Base-by-base conservation (phyloP, 1,284 basidiomycete genomes). In the Phellinidium pouzarii region DNA sequence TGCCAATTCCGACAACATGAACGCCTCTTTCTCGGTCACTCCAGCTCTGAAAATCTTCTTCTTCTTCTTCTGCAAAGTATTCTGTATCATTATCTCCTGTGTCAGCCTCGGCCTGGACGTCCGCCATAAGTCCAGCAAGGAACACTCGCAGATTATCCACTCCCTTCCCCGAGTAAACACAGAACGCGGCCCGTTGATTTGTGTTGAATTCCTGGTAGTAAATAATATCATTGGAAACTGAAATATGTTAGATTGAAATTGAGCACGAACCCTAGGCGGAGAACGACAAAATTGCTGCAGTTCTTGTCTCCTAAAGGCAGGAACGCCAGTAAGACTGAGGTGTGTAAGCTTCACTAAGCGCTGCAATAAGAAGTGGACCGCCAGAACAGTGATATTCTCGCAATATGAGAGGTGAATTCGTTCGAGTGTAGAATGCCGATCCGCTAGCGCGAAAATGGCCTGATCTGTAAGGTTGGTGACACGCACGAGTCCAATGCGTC, bases 361-460 rank as follows among this genome's bases (percentile, higher is more conserved):
- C 65, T 91, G 87, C 45, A 99, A 77, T 36, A 99, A 78, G 68
- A 87, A 92, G 61, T 95, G 90, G 48, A 99, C 82, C 11, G 94
- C 94, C 66, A 87, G 80, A 57, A 98, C 90, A 3, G 88, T 84
- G 56, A 99, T 88, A 61, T 96, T 91, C 64, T 97, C 92, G 69
- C 96, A 99, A 67, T 98, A 99, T 1, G 93, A 96, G 22, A 99
- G 74, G 67, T 99, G 96, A 27, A 99, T 92, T 31, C 96, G 84
- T 65, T 99, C 96, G 20, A 99, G 77, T 1, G 91, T 91, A 36
- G 82, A 78, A 59, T 88, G 80, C 12, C 85, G 78, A 53, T 89
- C 84, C 3, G 85, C 91, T 7, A 99, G 78, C 0, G 92, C 79
- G 62, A 90, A 91, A 25, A 99, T 86, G 1, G 92, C 92, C 62